Conservation (phyloP, 495 filamentous ascomycete genomes). For the Trichoderma reesei region DNA sequence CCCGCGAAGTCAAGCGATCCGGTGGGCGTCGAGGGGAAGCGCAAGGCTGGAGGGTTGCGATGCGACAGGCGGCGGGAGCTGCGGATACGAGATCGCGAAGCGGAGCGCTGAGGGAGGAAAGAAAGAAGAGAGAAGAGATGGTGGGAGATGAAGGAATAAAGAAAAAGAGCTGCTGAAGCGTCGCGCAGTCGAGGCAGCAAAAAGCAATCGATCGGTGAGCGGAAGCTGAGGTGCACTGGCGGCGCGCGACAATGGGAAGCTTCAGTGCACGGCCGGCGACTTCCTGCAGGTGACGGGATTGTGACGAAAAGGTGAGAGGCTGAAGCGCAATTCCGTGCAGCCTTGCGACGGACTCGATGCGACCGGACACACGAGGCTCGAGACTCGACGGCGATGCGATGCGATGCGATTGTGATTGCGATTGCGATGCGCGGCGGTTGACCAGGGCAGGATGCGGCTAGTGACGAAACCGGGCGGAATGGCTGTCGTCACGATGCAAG, state of each 20-base stretch:
- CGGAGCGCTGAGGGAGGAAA: neutral
- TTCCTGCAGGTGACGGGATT: neutral
- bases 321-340: neutral
- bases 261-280: neutral
- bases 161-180: neutral
- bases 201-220: too few relatives aligned
- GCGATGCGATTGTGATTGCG: slow-evolving; percentile 8
- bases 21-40: slow-evolving; percentile 11
- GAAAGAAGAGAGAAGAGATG: neutral
- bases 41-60: neutral
- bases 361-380: too few relatives aligned
- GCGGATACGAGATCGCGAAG: slow-evolving; percentile 10
- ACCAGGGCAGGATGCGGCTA: neutral
- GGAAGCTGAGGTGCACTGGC: neutral
- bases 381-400: slow-evolving; percentile 1
- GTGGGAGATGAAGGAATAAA: neutral
- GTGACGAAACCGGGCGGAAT: slow-evolving; percentile 1
- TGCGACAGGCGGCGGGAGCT: neutral
- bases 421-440: slow-evolving; percentile 10
- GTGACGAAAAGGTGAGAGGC: too few relatives aligned
- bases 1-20: neutral
- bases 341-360: neutral
- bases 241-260: slow-evolving; percentile 1
- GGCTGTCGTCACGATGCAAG: slow-evolving; percentile 7
- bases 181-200: neutral